Evolutionary conservation across 2,329 filamentous ascomycete species (phyloP), one percentile per base, ranked within the genome.

Genomic region (Tricladium varicosporioides): DNA sequence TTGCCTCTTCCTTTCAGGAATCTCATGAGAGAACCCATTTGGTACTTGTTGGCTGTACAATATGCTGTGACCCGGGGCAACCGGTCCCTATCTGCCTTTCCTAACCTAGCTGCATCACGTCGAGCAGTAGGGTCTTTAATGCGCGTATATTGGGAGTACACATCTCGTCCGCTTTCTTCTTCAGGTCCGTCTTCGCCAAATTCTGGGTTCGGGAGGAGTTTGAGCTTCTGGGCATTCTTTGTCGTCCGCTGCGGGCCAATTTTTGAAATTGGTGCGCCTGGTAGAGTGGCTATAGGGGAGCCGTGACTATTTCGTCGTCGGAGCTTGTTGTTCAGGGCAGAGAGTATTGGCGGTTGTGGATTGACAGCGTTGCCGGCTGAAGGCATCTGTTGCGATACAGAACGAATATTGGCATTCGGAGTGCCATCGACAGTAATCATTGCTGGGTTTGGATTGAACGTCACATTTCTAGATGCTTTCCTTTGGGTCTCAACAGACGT

Each of bases 41-140:
- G 86, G 74, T 97, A 97, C 52, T 87, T 88, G 69, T 91, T 92
- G 10, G 94, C 92, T 0, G 94, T 97, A 70, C 93, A 97, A 75
- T 97, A 99, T 40, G 94, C 94, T 42, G 94, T 97, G 13, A 99
- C 94, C 60, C 94, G 81, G 5, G 94, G 94, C 55, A 99, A 75
- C 61, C 87, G 83, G 62, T 91, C 88, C 56, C 94, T 83, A 72
- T 99, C 94, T 42, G 93, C 92, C 73, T 97, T 99, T 40, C 94
- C 94, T 43, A 99, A 75, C 55, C 92, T 81, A 27, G 94, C 94
- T 14, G 94, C 94, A 78, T 97, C 93, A 67, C 94, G 84, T 60
- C 94, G 81, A 8, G 94, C 94, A 0, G 88, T 96, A 0, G 93
- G 92, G 69, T 99, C 94, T 73, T 97, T 97, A 75, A 99, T 99